Base-by-base conservation (phyloP, 2,329 filamentous ascomycete genomes). In the Calonectria pseudoreteaudii region DNA sequence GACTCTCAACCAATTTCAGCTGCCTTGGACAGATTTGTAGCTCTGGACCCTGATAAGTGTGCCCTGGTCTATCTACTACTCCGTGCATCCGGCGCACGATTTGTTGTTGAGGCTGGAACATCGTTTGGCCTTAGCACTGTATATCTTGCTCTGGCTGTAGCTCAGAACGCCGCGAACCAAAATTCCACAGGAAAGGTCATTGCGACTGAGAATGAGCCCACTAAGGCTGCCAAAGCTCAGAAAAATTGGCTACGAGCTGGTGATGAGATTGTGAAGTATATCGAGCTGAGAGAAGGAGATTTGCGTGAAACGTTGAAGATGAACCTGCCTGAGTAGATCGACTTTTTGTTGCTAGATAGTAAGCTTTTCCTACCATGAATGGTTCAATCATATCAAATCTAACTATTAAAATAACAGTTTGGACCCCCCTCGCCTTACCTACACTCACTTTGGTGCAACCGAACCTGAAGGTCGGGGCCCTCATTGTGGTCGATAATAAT, bases 41-140 rank as follows among this genome's bases (percentile, higher is more conserved):
- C 90, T 0, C 84, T 93, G 1, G 90, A 92, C 49, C 82, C 85
- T 11, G 90, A 92, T 79, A 93, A 93, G 80, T 90, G 87, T 76
- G 84, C 87, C 6, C 86, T 91, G 50, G 82, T 90, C 2, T 92
- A 93, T 80, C 87, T 89, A n/a, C 84, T 92, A 0, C 79, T 87
- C 3, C 86, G 86, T 4, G 84, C 86, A 16, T 88, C 82, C 14
- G 85, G 86, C 2, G 90, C 91, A 0, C 84, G 83, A 1, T 86
- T 86, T 50, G 83, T 92, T 31, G 87, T 93, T 47, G 91, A 93
- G 78, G 90, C 90, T 0, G 91, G 91, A 1, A 93, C 91, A 0
- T 89, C 87, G 52, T 93, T 90, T 72, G 91, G 91, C 3, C 87
- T 93, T 1, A 91, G 88, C 70, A 92, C 91, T 0, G 91, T 93